phyloP scores from a whole-genome alignment of 2,329 filamentous ascomycete species.

The Fusarium pilosicola region DNA sequence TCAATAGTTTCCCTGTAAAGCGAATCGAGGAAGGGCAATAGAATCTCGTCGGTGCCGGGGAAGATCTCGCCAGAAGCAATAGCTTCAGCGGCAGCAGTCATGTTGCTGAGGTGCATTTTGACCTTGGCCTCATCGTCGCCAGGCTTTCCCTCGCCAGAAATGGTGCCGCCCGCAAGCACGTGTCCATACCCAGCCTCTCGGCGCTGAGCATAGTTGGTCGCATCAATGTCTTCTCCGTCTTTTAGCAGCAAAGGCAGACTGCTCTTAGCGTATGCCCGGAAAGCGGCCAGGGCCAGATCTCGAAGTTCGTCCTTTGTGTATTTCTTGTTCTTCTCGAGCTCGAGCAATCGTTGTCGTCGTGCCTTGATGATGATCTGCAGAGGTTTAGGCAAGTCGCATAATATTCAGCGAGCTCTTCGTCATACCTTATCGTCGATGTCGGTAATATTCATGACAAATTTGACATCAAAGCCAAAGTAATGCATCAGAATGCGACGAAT shows the following conservation, averaged over 20 bases:
- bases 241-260: conserved; percentile 64
- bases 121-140: conserved; percentile 86
- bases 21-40: conserved; percentile 85
- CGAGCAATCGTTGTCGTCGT: conserved; percentile 82
- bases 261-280: conserved; percentile 64
- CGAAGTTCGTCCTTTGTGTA: conserved; percentile 59
- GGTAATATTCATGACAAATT: conserved; percentile 94
- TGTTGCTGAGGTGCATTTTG: conserved; percentile 85
- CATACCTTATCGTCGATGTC: conserved; percentile 80
- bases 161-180: conserved; percentile 64
- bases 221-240: conserved; percentile 56
- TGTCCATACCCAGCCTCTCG: conserved; percentile 64
- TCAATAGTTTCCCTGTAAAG: conserved; percentile 71
- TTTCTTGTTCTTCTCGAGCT: conserved; percentile 79
- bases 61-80: conserved; percentile 62
- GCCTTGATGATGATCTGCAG: conserved; percentile 68
- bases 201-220: conserved; percentile 60
- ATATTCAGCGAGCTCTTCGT: not conserved
- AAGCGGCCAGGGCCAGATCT: conserved; percentile 62
- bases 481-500: conserved; percentile 83
- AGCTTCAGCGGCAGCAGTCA: conserved; percentile 61
- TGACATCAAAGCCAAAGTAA: conserved; percentile 84
- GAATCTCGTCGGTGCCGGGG: conserved; percentile 69
- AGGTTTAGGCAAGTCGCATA: conserved; percentile 29
- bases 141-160: conserved; percentile 67